phyloP scores from a whole-genome alignment of 1,139 yeast genomes.

The Suhomyces terraborum region DNA sequence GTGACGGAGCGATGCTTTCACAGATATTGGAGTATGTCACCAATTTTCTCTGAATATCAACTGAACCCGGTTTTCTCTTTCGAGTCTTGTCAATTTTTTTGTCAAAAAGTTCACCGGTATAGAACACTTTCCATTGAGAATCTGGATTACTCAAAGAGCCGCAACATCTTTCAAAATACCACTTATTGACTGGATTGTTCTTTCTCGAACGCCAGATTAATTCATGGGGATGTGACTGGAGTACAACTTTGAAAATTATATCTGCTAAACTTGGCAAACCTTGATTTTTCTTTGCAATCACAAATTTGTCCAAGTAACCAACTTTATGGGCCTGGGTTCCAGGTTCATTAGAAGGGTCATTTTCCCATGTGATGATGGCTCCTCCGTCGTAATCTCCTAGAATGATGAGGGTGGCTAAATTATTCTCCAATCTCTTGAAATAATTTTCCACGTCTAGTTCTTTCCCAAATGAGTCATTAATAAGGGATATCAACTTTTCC shows the following conservation, averaged over 20 bases:
- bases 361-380: slow-evolving; percentile 85
- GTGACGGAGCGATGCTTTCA: slow-evolving; percentile 39
- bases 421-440: slow-evolving; percentile 60
- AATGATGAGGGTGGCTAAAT: slow-evolving; percentile 73
- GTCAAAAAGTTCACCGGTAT: slow-evolving; percentile 56
- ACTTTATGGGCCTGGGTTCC: slow-evolving; percentile 25
- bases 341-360: slow-evolving; percentile 17
- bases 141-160: slow-evolving; percentile 62
- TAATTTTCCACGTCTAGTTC: slow-evolving; percentile 66
- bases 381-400: slow-evolving; percentile 97
- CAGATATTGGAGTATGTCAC: slow-evolving; percentile 33
- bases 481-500: slow-evolving; percentile 54
- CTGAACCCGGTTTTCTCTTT: slow-evolving; percentile 21
- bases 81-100: slow-evolving; percentile 33
- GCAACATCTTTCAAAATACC: slow-evolving; percentile 92
- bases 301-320: slow-evolving; percentile 90
- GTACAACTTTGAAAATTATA: slow-evolving; percentile 79
- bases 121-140: slow-evolving; percentile 69
- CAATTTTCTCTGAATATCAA: slow-evolving; percentile 34
- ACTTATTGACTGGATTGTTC: slow-evolving; percentile 88
- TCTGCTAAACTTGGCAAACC: slow-evolving; percentile 95
- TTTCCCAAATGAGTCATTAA: slow-evolving; percentile 81
- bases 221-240: slow-evolving; percentile 69
- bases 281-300: slow-evolving; percentile 78
- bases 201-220: slow-evolving; percentile 87